Evolutionary conservation across 2,329 filamentous ascomycete genomes (phyloP).

Genomic region (Colletotrichum siamense): DNA sequence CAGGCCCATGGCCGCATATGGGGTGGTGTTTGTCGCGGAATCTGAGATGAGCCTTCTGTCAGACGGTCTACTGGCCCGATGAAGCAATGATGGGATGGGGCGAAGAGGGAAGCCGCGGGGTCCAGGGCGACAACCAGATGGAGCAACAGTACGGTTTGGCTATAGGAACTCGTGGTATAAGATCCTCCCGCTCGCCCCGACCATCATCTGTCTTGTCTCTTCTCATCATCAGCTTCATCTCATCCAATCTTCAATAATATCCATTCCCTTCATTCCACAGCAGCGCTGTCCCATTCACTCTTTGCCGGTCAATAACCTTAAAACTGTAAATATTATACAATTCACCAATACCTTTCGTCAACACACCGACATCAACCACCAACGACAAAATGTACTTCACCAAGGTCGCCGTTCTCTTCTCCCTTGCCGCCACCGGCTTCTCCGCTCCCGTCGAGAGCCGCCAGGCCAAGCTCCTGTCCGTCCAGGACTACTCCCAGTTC

Average conservation of each 20-base stretch:
- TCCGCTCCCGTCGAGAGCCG: constrained; percentile 32
- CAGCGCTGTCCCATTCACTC: constrained; percentile 13
- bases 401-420: constrained; percentile 40
- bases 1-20: not conserved
- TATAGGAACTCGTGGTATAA: constrained; percentile 16
- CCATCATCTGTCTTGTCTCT: not conserved
- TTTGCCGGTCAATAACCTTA: not conserved
- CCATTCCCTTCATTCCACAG: constrained; percentile 9
- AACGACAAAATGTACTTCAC: constrained; percentile 40
- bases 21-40: not conserved
- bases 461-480: constrained; percentile 11
- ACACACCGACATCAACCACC: constrained; percentile 3
- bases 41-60: constrained; percentile 4
- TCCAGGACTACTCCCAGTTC: constrained; percentile 31
- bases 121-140: not conserved
- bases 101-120: not conserved
- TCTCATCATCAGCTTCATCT: constrained; percentile 5
- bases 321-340: constrained; percentile 11
- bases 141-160: not conserved
- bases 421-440: constrained; percentile 38
- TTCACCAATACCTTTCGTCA: not conserved
- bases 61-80: not conserved
- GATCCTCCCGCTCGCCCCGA: constrained; percentile 11
- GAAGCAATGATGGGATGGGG: not conserved
- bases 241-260: not conserved